Base-by-base conservation (phyloP, 352 stramenopile genomes). In the Pythium utonaiense region DNA sequence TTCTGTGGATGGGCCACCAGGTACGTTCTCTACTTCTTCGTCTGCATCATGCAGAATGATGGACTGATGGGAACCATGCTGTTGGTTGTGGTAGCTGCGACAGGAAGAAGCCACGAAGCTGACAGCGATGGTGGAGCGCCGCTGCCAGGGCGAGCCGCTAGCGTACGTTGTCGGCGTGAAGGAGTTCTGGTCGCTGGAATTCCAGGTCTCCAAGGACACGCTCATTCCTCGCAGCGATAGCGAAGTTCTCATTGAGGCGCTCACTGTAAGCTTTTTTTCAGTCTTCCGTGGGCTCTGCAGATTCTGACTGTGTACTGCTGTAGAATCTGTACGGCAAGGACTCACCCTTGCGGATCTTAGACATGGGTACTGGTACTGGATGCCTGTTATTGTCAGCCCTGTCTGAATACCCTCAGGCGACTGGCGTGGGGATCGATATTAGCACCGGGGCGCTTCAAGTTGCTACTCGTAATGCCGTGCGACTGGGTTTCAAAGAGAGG, bases 161-260 rank as follows among this genome's bases (percentile, higher is more conserved):
- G 84, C 84, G n/a, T 92, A 92, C 45, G 64, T 92, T 14, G 47
- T 78, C 0, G 79, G 77, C 25, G 41, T 48, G 44, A 89, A 88
- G 53, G 82, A 89, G 64, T 94, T 94, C 57, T 94, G 83, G 82
- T 90, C 80, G 1, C 62, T 92, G 44, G 55, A 71, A 3, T 82
- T 92, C 28, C 14, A 31, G 27, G 79, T 92, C 17, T 73, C 77
- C 0, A 65, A 42, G 1, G 73, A 84, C 19, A 92, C 82, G 25
- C 75, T 94, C 31, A 92, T 94, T 53, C 84, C 84, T 31, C 80
- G 84, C n/a, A 86, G 72, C 33, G 84, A 94, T 54, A 92, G 80
- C 48, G 84, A 94, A 70, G 70, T 89, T 21, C 75, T 94, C 6
- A 80, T 94, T 57, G 82, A 94, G 25, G 81, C 78, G 33, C 64